Base-by-base conservation (phyloP, 306 rosid genomes). In the Vigna radiata region DNA sequence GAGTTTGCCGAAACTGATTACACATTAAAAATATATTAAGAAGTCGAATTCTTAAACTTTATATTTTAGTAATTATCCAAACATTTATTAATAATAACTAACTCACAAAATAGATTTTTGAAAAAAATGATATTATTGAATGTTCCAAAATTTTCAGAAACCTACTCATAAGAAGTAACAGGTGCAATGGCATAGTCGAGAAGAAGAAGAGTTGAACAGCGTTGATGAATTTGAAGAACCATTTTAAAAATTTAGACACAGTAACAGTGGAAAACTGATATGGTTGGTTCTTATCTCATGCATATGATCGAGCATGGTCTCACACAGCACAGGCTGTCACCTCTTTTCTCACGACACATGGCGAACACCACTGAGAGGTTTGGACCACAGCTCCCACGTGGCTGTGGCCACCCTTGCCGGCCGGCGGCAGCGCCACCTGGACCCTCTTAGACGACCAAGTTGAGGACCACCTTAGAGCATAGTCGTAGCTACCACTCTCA, bases 311-410 rank as follows among this genome's bases (percentile, higher is more conserved):
- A 21, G 16, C 23, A 61, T 61, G 44, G 10, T 71, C 46, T 52
- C 54, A 37, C 75, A 61, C 5, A 41, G 0, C 39, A 82, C 90
- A 90, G 86, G 19, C 89, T 88, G 90, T 88, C 79, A 64, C 88
- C 86, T 85, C 53, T 83, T 72, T 68, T 67, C 56, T 54, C 0
- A 8, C 2, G 41, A 65, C 94, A 88, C 86, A 74, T 82, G 91
- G 80, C 44, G 47, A 60, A 70, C 80, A 82, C 19, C 9, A 41
- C 13, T 77, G 65, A 52, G 82, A 69, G 81, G 75, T 58, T 83
- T 81, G 93, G 93, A 89, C 93, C 91, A 89, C 93, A 21, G 16
- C 63, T 48, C 80, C 92, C 97, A 83, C 90, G 89, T 90, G 96
- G 87, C 91, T 43, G 14, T 62, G 92, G 84, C 82, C 91, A 73